Evolutionary conservation across 495 filamentous ascomycete species (phyloP), one percentile per base, ranked within the genome.

Genomic region (Diplogelasinospora grovesii): DNA sequence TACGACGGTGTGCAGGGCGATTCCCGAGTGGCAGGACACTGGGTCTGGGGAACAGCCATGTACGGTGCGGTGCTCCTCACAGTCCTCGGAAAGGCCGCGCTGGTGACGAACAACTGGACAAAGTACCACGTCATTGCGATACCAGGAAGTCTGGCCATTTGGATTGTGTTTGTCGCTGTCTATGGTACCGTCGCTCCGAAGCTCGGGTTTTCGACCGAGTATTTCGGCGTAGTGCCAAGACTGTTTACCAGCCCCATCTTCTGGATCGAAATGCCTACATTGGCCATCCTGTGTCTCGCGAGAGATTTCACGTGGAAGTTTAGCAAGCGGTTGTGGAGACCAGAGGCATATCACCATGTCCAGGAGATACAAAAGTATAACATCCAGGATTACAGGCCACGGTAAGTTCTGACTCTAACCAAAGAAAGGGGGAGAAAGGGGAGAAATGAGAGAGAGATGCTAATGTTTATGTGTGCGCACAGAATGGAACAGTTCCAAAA

Each of bases 331-430:
- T 93, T 99, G 85, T 96, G 96, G 68, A 81, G 78, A 43, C 93
- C 93, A 26, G 85, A 96, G 67, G 77, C 86, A 22, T 99, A 99
- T 55, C 93, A 99, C 53, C 93, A 99, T 61, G 87, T 99, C 30
- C 93, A 99, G 66, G 93, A 99, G 66, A 99, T 99, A 49, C 93
- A 99, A 63, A 99, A 99, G 64, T 99, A 95, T 68, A 99, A 99
- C 54, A 93, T 99, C 39, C 93, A 97, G 64, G 93, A 99, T 68
- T 99, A 99, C 61, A 75, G 93, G 46, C 92, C 92, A 28, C 72
- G 90, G 75, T 84, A 76, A 32, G 59, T 50, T 42, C 46, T 40
- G 22, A 8, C 41, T 20, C 25, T 22, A 23, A 13, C 4, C 6
- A 9, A 24, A 10, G n/a, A n/a, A n/a, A n/a, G n/a, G n/a, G n/a